phyloP scores from a whole-genome alignment of 2,329 filamentous ascomycete species.

The Truncatella angustata region DNA sequence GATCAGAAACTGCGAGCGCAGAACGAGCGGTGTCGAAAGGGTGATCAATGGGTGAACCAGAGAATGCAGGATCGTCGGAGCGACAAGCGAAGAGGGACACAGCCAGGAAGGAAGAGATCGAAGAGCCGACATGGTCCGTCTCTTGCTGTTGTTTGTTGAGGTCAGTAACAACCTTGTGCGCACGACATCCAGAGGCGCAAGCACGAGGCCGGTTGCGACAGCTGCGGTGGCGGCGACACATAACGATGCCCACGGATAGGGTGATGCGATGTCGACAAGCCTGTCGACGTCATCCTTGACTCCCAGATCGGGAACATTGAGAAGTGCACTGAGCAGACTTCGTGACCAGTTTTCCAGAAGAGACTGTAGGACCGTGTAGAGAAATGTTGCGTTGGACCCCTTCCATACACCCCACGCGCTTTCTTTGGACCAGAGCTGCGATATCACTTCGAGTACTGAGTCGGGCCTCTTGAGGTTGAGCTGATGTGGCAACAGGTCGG shows the following conservation, averaged over 20 bases:
- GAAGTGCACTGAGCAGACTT: conserved; percentile 82
- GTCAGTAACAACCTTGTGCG: conserved; percentile 87
- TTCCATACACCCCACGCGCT: conserved; percentile 95
- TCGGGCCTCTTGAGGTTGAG: conserved; percentile 72
- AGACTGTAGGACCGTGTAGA: conserved; percentile 83
- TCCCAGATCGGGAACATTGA: conserved; percentile 85
- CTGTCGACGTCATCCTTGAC: conserved; percentile 76
- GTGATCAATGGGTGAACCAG: conserved; percentile 80
- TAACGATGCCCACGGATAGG: conserved; percentile 79
- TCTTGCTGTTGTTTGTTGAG: conserved; percentile 69
- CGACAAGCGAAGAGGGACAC: conserved; percentile 67
- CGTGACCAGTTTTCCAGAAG: conserved; percentile 90
- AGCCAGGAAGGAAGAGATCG: conserved; percentile 75
- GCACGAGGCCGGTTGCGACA: conserved; percentile 72
- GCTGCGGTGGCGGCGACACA: conserved; percentile 66
- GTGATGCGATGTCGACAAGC: conserved; percentile 68
- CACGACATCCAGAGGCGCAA: conserved; percentile 86
- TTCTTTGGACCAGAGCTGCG: conserved; percentile 85
- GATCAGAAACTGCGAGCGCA: conserved; percentile 81
- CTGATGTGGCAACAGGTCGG: conserved; percentile 50
- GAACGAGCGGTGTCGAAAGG: conserved; percentile 77
- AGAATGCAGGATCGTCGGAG: conserved; percentile 85
- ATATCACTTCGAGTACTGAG: conserved; percentile 82
- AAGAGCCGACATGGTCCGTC: conserved; percentile 76
- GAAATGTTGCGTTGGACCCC: conserved; percentile 84